These are phyloP conservation scores for Theileria annulata DNA, from an alignment of 169 alveolate species.

Conservation along the genomic window DNA sequence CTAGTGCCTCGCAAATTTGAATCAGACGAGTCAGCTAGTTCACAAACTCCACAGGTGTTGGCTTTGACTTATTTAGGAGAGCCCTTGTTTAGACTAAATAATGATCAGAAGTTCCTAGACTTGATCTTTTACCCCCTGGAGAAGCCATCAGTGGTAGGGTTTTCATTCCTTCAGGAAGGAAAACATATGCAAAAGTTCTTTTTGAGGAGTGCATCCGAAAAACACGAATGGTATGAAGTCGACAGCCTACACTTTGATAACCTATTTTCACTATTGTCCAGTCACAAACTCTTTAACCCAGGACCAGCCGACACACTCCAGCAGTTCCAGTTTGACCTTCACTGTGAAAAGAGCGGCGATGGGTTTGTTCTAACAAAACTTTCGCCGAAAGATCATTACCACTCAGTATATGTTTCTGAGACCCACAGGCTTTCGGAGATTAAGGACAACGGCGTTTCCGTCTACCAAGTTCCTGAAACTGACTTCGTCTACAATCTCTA, in stretches of 20 bases:
- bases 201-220: neutral
- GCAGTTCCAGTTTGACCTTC: neutral
- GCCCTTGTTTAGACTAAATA: neutral
- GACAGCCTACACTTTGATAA: neutral
- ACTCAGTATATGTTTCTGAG: neutral
- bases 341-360: neutral
- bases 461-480: neutral
- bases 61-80: neutral
- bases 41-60: neutral
- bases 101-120: conserved; percentile 3
- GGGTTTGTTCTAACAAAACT: neutral
- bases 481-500: neutral
- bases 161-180: neutral
- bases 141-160: neutral
- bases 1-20: neutral
- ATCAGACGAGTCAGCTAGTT: neutral
- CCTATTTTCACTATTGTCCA: neutral
- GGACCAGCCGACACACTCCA: neutral
- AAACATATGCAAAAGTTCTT: neutral
- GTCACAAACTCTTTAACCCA: neutral
- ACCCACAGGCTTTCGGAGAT: neutral
- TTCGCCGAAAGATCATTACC: neutral
- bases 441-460: neutral
- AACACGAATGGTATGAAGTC: neutral
- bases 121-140: conserved; percentile 10